A percentile compares a stretch with the other conserved stretches of the same genome.
phyloP scores from a whole-genome alignment of 2,329 filamentous ascomycete species.

The Alternaria solani region DNA sequence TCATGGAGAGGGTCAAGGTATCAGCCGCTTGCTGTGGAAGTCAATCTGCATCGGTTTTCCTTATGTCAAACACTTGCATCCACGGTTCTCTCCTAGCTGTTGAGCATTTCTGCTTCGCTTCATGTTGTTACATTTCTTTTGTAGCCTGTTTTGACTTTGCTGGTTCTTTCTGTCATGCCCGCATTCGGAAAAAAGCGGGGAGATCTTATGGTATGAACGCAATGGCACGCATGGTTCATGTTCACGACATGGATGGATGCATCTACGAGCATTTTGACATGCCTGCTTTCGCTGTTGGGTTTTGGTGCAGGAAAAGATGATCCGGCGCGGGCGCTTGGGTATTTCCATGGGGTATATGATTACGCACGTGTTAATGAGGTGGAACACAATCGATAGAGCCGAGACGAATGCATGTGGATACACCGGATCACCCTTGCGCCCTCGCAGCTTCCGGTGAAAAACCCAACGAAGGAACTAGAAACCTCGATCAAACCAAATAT shows the following conservation, averaged over 20 bases:
- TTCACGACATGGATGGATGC: conserved; percentile 18
- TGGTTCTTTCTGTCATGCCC: conserved; percentile 25
- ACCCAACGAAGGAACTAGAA: conserved; percentile 21
- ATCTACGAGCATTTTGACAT: conserved; percentile 23
- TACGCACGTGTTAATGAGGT: conserved; percentile 34
- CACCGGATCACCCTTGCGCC: conserved; percentile 24
- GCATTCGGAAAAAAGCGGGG: conserved; percentile 28
- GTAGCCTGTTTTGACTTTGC: conserved; percentile 21
- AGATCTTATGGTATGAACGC: conserved; percentile 15
- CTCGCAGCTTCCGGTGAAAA: conserved; percentile 23
- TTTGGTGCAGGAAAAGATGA: conserved; percentile 32
- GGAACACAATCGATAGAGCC: conserved; percentile 20
- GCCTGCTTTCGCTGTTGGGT: conserved; percentile 37
- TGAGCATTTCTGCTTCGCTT: conserved; percentile 9
- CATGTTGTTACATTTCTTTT: conserved; percentile 25
- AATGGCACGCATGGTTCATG: conserved; percentile 17
- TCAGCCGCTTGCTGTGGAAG: conserved; percentile 18
- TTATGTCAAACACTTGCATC: conserved; percentile 17
- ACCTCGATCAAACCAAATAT: conserved; percentile 16
- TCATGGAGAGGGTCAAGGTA: conserved; percentile 23
- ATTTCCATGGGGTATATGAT: conserved; percentile 31
- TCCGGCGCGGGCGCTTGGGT: conserved; percentile 46
- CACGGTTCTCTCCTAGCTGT: conserved; percentile 6
- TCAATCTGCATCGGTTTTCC: conserved; percentile 25
- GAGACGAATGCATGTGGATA: conserved; percentile 32